phyloP scores from a whole-genome alignment of 2,329 filamentous ascomycete genomes.

The Botrytis cinerea region DNA sequence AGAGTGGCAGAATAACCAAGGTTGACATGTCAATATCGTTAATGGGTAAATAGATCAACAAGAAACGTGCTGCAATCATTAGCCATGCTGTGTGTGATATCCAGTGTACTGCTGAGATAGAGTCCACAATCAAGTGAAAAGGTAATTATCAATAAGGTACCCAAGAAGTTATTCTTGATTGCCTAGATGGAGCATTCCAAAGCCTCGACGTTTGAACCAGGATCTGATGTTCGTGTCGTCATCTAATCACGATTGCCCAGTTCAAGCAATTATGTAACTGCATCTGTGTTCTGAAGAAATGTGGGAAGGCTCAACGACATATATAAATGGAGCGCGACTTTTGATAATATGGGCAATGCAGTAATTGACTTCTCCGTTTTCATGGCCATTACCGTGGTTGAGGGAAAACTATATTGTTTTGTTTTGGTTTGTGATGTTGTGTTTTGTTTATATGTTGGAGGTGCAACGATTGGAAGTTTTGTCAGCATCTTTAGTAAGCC shows the following conservation, averaged over 20 bases:
- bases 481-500: slow-evolving; percentile 3
- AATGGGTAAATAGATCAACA: not conserved
- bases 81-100: not conserved
- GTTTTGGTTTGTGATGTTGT: not conserved
- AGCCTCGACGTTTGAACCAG: not conserved
- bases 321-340: not conserved
- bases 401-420: not conserved
- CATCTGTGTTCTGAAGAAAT: not conserved
- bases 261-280: not conserved
- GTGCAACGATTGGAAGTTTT: not conserved
- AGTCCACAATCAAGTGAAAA: not conserved
- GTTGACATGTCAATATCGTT: not conserved
- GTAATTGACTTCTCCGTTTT: no score
- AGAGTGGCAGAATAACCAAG: not conserved
- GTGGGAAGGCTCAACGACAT: not conserved
- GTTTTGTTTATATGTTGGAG: not conserved
- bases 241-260: not conserved
- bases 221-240: not conserved
- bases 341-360: not conserved
- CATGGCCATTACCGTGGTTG: not conserved
- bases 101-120: not conserved
- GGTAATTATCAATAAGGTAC: not conserved
- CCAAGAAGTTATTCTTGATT: not conserved
- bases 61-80: not conserved
- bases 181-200: not conserved